phyloP scores from a whole-genome alignment of 306 rosid genomes.

The Myrica gale region DNA sequence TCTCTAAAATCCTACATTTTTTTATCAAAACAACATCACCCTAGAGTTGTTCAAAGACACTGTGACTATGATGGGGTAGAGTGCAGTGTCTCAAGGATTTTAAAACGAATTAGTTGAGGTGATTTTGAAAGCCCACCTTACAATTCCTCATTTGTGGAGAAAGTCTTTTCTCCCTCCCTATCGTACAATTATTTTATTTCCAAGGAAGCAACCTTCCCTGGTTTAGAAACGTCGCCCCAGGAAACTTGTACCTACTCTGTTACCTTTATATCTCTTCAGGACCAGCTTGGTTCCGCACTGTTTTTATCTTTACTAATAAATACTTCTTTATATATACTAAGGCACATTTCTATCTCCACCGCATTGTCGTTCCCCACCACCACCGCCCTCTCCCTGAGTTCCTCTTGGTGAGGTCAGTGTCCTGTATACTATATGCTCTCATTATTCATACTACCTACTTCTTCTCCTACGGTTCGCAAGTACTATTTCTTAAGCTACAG shows the following conservation, averaged over 20 bases:
- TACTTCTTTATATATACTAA: conserved; percentile 55
- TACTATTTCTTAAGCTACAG: not conserved
- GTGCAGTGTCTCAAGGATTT: conserved; percentile 39
- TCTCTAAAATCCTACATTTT: too few relatives aligned
- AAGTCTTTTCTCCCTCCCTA: conserved; percentile 16
- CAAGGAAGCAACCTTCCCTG: conserved; percentile 26
- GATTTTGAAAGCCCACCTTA: conserved; percentile 65
- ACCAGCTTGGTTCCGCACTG: conserved; percentile 36
- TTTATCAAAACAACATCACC: too few relatives aligned
- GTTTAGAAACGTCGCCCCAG: not conserved
- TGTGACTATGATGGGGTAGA: conserved; percentile 42
- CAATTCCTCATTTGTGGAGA: conserved; percentile 24
- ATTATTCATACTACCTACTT: too few relatives aligned
- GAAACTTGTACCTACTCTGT: conserved; percentile 14
- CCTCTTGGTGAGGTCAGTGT: not conserved
- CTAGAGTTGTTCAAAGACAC: conserved; percentile 13
- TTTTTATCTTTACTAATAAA: conserved; percentile 27
- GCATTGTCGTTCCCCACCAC: not conserved
- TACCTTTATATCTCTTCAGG: conserved; percentile 13
- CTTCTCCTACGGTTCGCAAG: not conserved
- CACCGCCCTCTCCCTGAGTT: not conserved
- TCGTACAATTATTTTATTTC: conserved; percentile 6
- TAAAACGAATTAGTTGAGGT: conserved; percentile 46
- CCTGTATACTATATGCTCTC: too few relatives aligned
- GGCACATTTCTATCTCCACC: conserved; percentile 13